A percentile compares a stretch with the other conserved stretches of the same genome.
These are phyloP conservation scores for Yamadazyma pseudoaaseri DNA, from an alignment of 1,139 yeast genomes.

Conservation along the genomic window DNA sequence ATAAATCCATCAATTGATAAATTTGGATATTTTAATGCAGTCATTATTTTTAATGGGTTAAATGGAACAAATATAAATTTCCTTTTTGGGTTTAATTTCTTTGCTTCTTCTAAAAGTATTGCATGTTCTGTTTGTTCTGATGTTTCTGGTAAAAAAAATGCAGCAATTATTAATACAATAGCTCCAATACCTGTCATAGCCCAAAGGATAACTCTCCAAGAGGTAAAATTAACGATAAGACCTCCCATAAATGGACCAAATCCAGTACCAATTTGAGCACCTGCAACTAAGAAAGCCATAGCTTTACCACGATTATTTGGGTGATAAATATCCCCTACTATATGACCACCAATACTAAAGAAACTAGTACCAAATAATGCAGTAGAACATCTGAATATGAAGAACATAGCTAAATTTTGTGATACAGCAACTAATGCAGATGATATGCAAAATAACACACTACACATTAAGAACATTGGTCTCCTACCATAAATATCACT, in stretches of 20 bases:
- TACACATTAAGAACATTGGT: constrained; percentile 37
- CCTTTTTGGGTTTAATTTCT: constrained; percentile 23
- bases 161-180: constrained; percentile 24
- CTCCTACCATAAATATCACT: constrained; percentile 51
- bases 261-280: constrained; percentile 50
- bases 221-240: constrained; percentile 43
- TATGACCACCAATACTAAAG: constrained; percentile 46
- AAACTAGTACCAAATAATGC: constrained; percentile 56
- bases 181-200: constrained; percentile 42
- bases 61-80: constrained; percentile 38
- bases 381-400: constrained; percentile 41
- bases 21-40: constrained; percentile 40
- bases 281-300: constrained; percentile 42
- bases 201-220: constrained; percentile 53
- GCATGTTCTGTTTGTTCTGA: constrained; percentile 25
- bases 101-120: constrained; percentile 14
- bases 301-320: constrained; percentile 49
- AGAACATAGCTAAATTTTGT: constrained; percentile 50
- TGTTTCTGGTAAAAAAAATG: constrained; percentile 43
- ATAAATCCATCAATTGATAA: constrained; percentile 44
- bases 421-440: constrained; percentile 43
- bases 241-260: constrained; percentile 49
- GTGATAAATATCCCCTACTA: constrained; percentile 44
- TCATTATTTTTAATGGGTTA: constrained; percentile 43
- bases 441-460: constrained; percentile 29